Percentiles rank a stretch among this genome's conserved stretches.
phyloP scores from a whole-genome alignment of 2,329 filamentous ascomycete species.

The Mycosphaerelloides madeirae region DNA sequence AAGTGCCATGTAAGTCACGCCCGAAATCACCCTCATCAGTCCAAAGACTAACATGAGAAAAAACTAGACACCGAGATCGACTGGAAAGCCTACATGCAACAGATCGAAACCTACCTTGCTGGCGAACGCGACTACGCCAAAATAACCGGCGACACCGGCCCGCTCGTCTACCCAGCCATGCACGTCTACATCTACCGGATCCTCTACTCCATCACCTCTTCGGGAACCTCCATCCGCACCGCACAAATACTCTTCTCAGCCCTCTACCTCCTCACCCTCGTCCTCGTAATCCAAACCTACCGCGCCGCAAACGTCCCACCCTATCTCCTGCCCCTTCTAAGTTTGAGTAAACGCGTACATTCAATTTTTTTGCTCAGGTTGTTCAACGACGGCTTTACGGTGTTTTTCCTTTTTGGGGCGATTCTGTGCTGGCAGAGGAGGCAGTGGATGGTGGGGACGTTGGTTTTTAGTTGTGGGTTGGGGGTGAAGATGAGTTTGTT shows the following conservation, averaged over 20 bases:
- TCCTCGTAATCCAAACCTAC: slow-evolving; percentile 78
- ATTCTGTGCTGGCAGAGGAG: slow-evolving; percentile 72
- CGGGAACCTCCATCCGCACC: slow-evolving; percentile 68
- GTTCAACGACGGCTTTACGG: slow-evolving; percentile 93
- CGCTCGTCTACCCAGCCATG: slow-evolving; percentile 87
- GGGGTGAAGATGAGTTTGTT: slow-evolving; percentile 95
- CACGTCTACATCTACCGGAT: slow-evolving; percentile 81
- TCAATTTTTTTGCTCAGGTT: slow-evolving; percentile 87
- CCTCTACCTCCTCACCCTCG: slow-evolving; percentile 72
- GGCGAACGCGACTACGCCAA: slow-evolving; percentile 86
- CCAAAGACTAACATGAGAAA: background rate
- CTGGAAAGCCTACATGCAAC: slow-evolving; percentile 96
- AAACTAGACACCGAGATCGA: slow-evolving; percentile 88
- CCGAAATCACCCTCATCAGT: background rate
- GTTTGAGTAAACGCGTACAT: slow-evolving; percentile 87
- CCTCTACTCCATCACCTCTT: slow-evolving; percentile 71
- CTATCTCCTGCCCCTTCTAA: slow-evolving; percentile 78
- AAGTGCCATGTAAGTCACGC: slow-evolving; percentile 72
- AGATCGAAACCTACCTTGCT: slow-evolving; percentile 70
- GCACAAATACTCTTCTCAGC: slow-evolving; percentile 81
- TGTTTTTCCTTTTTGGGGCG: slow-evolving; percentile 76
- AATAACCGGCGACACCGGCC: slow-evolving; percentile 84
- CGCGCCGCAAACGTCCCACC: slow-evolving; percentile 71
- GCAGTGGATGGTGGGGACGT: slow-evolving; percentile 66
- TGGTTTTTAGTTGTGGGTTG: slow-evolving; percentile 71